Conservation (phyloP, 768 basidiomycete genomes). For the Boletus edulis region DNA sequence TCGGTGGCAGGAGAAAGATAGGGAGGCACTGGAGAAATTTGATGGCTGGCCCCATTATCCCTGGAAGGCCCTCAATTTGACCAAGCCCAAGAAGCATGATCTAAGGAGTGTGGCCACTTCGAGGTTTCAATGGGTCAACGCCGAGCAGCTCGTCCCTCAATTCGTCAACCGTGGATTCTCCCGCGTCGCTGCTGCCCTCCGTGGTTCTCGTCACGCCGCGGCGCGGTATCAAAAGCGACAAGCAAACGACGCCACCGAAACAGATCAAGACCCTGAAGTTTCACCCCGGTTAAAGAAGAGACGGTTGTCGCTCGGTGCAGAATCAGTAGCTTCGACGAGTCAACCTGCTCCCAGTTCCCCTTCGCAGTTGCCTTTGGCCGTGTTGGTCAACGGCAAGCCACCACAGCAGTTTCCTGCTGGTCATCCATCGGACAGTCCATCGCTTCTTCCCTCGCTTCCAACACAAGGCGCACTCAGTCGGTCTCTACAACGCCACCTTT, state of each 20-base stretch:
- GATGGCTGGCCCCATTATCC: conserved; percentile 25
- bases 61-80: conserved; percentile 24
- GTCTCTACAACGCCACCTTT: conserved; percentile 27
- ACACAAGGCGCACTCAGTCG: conserved; percentile 16
- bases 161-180: conserved; percentile 23
- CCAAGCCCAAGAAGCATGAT: conserved; percentile 26
- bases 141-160: conserved; percentile 28
- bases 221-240: conserved; percentile 24
- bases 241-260: conserved; percentile 7
- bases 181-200: conserved; percentile 16
- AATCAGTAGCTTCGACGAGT: conserved; percentile 2
- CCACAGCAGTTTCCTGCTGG: conserved; percentile 32
- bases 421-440: conserved; percentile 7
- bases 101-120: conserved; percentile 25
- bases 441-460: neutral
- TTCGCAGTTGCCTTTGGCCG: conserved; percentile 9
- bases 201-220: neutral
- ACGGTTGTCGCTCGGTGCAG: conserved; percentile 12
- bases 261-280: conserved; percentile 1
- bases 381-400: conserved; percentile 29
- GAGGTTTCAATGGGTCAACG: conserved; percentile 32
- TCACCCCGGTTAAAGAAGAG: conserved; percentile 29
- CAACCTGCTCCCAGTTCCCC: neutral
- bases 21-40: conserved; percentile 25
- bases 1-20: conserved; percentile 27